A percentile compares a stretch with the other conserved stretches of the same genome.
Evolutionary conservation across 345 rosid genomes (phyloP).

Genomic region (Anastatica hierochuntica): DNA sequence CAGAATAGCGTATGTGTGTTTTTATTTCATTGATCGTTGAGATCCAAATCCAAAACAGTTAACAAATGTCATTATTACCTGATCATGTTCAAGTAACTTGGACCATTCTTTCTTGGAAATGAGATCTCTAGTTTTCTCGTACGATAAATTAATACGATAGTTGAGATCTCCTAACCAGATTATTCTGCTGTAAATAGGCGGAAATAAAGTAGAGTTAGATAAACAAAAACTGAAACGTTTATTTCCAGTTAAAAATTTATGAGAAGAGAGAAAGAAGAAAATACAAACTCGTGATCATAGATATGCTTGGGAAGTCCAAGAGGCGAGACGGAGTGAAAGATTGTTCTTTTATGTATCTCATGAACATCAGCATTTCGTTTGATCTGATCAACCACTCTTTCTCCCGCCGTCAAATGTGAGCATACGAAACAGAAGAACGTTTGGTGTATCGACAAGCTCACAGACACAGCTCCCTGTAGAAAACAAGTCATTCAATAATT

Average conservation of each 20-base stretch:
- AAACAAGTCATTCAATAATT: not conserved
- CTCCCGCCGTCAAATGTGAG: slow-evolving; percentile 85
- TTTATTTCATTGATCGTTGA: too few relatives aligned
- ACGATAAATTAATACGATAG: slow-evolving; percentile 69
- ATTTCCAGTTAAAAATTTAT: not conserved
- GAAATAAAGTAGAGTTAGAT: not conserved
- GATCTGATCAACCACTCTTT: slow-evolving; percentile 81
- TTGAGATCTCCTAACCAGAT: slow-evolving; percentile 95
- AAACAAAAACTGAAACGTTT: not conserved
- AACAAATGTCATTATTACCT: too few relatives aligned
- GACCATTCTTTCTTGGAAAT: slow-evolving; percentile 65
- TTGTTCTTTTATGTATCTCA: slow-evolving; percentile 78
- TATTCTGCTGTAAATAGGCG: slow-evolving; percentile 64
- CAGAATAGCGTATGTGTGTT: too few relatives aligned
- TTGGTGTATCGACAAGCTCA: slow-evolving; percentile 90
- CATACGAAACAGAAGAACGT: slow-evolving; percentile 76
- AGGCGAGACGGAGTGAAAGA: slow-evolving; percentile 49
- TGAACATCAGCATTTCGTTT: slow-evolving; percentile 84
- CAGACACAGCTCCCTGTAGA: slow-evolving; percentile 86
- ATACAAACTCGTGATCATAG: slow-evolving; percentile 80
- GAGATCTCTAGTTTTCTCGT: slow-evolving; percentile 54
- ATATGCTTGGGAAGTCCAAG: slow-evolving; percentile 61
- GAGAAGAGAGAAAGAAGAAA: not conserved
- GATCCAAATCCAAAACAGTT: too few relatives aligned
- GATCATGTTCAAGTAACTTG: slow-evolving; percentile 57